These are phyloP conservation scores for Phytophthora boehmeriae DNA, from an alignment of 352 stramenopile species.

Conservation along the genomic window DNA sequence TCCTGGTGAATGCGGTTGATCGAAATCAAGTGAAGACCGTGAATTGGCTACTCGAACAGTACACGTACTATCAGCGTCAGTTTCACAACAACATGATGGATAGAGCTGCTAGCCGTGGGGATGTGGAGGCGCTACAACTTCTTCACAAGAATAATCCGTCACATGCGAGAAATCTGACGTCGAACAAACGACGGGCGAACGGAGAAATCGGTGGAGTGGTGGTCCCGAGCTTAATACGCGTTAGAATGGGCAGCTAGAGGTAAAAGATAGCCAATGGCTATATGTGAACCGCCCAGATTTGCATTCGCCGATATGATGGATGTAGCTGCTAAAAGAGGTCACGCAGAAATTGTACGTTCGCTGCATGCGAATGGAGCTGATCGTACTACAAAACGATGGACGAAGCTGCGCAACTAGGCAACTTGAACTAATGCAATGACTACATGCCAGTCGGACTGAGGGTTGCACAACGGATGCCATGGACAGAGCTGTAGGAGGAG, in stretches of 20 bases:
- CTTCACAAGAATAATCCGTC: background rate
- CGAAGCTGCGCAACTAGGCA: background rate
- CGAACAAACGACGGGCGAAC: background rate
- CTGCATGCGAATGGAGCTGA: background rate
- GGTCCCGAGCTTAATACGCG: background rate
- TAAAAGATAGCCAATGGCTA: background rate
- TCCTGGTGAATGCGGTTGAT: background rate
- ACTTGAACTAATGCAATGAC: background rate
- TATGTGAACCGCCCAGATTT: background rate
- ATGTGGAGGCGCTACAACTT: background rate
- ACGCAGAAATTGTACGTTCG: background rate
- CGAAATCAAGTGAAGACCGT: background rate
- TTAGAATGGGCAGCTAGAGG: background rate
- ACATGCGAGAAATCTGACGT: background rate
- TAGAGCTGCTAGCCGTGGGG: background rate
- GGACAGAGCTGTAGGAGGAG: background rate
- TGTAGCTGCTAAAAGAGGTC: background rate
- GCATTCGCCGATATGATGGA: background rate
- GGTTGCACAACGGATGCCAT: conserved; percentile 2
- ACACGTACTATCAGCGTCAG: background rate
- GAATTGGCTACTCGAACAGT: background rate
- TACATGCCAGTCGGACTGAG: background rate
- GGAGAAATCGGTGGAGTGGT: background rate
- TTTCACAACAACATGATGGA: conserved; percentile 1
- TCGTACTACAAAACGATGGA: background rate